Evolutionary conservation across 345 rosid genomes (phyloP).

Genomic region (Corymbia maculata): DNA sequence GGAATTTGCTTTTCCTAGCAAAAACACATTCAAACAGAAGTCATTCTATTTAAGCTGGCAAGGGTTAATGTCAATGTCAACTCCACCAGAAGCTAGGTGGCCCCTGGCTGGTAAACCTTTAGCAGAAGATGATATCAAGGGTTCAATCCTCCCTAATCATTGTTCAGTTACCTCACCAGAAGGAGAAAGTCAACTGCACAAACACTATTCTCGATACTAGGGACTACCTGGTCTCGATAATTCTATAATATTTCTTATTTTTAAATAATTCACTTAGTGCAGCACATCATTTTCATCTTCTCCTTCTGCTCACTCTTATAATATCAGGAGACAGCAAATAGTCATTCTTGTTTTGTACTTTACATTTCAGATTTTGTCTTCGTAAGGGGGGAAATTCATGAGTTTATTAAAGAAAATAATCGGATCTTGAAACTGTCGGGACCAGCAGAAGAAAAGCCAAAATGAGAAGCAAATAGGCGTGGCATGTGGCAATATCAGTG

Average conservation of each 20-base stretch:
- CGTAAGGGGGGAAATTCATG: background rate
- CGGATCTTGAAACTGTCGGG: background rate
- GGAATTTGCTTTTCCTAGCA: background rate
- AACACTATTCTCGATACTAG: background rate
- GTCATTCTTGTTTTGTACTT: background rate
- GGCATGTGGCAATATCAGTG: background rate
- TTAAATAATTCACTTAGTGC: background rate
- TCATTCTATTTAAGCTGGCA: background rate
- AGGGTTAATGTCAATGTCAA: background rate
- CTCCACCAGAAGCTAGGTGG: background rate
- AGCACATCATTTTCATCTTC: background rate
- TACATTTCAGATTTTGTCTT: background rate
- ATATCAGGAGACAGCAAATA: background rate
- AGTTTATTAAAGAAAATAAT: background rate
- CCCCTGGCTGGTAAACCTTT: background rate
- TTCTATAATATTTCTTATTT: background rate
- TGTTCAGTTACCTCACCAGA: background rate
- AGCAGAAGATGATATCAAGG: background rate
- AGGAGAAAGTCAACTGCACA: background rate
- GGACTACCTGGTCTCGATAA: background rate
- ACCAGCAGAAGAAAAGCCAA: background rate
- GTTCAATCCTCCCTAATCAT: background rate
- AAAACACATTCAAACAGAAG: background rate
- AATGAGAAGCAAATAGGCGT: background rate
- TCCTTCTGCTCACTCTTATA: background rate